A percentile compares a stretch with the other conserved stretches of the same genome.
These are phyloP conservation scores for Deakozyma indianensis DNA, from an alignment of 805 yeast species.

Conservation along the genomic window DNA sequence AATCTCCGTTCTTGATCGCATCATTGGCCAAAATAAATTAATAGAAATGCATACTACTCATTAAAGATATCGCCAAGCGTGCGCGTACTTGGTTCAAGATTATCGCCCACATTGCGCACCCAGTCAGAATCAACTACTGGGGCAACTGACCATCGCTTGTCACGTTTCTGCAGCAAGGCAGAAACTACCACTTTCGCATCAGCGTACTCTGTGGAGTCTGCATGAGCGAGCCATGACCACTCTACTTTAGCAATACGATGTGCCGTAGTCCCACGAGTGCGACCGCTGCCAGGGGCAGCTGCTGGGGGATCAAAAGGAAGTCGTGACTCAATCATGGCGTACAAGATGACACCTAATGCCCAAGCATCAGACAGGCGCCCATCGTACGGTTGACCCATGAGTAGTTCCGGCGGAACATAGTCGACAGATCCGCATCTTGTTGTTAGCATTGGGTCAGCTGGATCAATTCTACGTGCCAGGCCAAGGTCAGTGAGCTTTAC, in stretches of 20 bases:
- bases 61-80: neutral
- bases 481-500: conserved; percentile 81
- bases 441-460: conserved; percentile 46
- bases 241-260: conserved; percentile 86
- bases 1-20: too few species aligned
- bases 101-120: neutral
- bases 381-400: conserved; percentile 82
- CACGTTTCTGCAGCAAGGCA: neutral
- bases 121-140: neutral
- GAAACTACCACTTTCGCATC: neutral
- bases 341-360: conserved; percentile 89
- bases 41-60: neutral
- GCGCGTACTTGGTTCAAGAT: neutral
- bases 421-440: conserved; percentile 96
- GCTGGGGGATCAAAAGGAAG: conserved; percentile 79
- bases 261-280: conserved; percentile 43
- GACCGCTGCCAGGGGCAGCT: conserved; percentile 15
- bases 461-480: conserved; percentile 53
- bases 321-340: conserved; percentile 69
- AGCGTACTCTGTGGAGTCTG: neutral
- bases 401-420: conserved; percentile 86
- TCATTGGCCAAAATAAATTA: too few species aligned
- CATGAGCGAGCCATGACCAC: conserved; percentile 57
- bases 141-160: neutral
- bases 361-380: conserved; percentile 87